These are phyloP conservation scores for Aquilaria yunnanensis DNA, from an alignment of 345 rosid genomes.

Conservation along the genomic window DNA sequence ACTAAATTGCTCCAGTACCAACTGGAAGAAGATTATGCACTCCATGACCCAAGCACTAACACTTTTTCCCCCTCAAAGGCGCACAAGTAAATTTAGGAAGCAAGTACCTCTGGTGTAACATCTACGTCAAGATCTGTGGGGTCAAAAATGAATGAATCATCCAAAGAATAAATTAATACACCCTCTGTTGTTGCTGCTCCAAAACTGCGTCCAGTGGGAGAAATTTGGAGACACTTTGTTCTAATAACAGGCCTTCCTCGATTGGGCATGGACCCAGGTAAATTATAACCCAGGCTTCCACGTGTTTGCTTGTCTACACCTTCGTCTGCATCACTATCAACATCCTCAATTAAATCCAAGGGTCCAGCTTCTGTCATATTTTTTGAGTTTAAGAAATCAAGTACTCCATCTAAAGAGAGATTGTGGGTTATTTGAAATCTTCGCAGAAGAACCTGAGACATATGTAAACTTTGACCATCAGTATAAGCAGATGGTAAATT, in stretches of 20 bases:
- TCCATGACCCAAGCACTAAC: no score
- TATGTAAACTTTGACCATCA: not conserved
- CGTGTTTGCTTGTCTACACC: slow-evolving; percentile 73
- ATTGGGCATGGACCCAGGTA: slow-evolving; percentile 88
- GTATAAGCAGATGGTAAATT: no score
- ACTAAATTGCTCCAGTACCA: not conserved
- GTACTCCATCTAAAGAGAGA: slow-evolving; percentile 90
- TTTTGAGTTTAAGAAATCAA: slow-evolving; percentile 87
- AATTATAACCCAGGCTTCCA: slow-evolving; percentile 71
- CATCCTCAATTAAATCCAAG: slow-evolving; percentile 82
- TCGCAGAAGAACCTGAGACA: slow-evolving; percentile 67
- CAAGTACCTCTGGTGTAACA: slow-evolving; percentile 86
- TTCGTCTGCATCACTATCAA: slow-evolving; percentile 71
- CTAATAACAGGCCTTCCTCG: slow-evolving; percentile 71
- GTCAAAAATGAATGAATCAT: slow-evolving; percentile 88
- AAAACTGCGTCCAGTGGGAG: slow-evolving; percentile 94
- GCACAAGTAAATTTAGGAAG: not conserved
- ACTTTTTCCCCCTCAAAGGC: not conserved
- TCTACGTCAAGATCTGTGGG: slow-evolving; percentile 98
- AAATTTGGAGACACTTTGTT: slow-evolving; percentile 78
- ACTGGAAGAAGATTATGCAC: not conserved
- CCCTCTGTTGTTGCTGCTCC: slow-evolving; percentile 98
- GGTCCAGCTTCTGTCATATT: slow-evolving; percentile 98
- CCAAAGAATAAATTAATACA: slow-evolving; percentile 78
- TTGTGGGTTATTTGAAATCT: slow-evolving; percentile 83